phyloP scores from a whole-genome alignment of 352 stramenopile genomes.

The Aphanomyces astaci region DNA sequence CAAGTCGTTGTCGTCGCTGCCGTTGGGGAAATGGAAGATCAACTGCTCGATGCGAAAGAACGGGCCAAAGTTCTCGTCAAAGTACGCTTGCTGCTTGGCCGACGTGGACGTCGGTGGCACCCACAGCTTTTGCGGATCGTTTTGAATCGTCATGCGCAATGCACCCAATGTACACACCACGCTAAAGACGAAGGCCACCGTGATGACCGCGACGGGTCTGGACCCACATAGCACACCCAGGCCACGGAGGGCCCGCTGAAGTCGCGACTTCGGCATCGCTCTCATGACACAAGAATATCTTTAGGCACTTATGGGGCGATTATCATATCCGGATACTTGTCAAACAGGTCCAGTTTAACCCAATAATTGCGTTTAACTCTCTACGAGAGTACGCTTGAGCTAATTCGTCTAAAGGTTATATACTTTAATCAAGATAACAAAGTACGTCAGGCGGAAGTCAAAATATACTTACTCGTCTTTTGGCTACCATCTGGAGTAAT shows the following conservation, averaged over 20 bases:
- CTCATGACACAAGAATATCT: constrained; percentile 23
- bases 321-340: constrained; percentile 25
- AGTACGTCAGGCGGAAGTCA: too few relatives aligned
- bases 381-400: too few relatives aligned
- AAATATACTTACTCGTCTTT: too few relatives aligned
- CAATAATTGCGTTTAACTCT: too few relatives aligned
- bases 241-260: constrained; percentile 44
- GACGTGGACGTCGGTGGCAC: constrained; percentile 55
- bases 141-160: constrained; percentile 52
- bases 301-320: too few relatives aligned
- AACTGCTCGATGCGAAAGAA: constrained; percentile 85
- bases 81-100: constrained; percentile 53
- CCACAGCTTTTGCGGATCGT: constrained; percentile 76
- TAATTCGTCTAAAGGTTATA: too few relatives aligned
- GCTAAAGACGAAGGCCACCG: constrained; percentile 42
- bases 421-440: too few relatives aligned
- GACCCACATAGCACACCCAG: constrained; percentile 47
- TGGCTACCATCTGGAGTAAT: too few relatives aligned
- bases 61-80: constrained; percentile 71
- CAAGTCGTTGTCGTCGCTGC: constrained; percentile 37
- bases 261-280: not conserved
- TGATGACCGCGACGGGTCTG: constrained; percentile 38
- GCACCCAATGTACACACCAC: constrained; percentile 51
- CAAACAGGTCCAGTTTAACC: not conserved
- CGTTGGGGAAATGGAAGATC: constrained; percentile 58